These are phyloP conservation scores for Pestalotiopsis sp. DNA, from an alignment of 2,329 filamentous ascomycete species.

Conservation along the genomic window DNA sequence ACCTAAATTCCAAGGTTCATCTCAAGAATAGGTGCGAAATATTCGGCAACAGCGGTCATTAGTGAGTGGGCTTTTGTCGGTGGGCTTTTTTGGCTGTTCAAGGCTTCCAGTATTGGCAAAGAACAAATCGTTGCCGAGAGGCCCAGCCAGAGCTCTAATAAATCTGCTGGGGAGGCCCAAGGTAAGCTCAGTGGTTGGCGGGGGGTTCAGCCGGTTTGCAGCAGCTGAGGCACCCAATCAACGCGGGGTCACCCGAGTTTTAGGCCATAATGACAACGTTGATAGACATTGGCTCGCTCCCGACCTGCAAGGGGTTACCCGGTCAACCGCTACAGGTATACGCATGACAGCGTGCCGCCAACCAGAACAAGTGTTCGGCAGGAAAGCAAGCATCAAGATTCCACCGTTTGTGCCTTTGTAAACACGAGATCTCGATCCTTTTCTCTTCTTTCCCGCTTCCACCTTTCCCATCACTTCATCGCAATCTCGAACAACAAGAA, in stretches of 20 bases:
- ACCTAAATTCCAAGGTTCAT: background rate
- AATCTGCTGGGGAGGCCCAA: background rate
- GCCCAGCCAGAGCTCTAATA: background rate
- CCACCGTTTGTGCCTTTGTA: slow-evolving; percentile 2
- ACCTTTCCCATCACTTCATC: slow-evolving; percentile 1
- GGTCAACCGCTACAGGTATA: background rate
- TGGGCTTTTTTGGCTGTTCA: background rate
- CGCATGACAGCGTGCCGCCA: slow-evolving; percentile 1
- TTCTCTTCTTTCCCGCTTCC: background rate
- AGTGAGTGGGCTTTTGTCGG: background rate
- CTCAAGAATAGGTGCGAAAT: background rate
- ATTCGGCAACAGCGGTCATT: background rate
- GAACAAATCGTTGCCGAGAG: background rate
- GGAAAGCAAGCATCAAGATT: slow-evolving; percentile 7
- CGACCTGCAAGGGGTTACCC: background rate
- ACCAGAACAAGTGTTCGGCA: background rate
- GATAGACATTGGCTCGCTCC: background rate
- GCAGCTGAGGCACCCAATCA: slow-evolving; percentile 6
- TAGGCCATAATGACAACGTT: background rate
- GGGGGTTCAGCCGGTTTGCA: background rate
- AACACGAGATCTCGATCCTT: background rate
- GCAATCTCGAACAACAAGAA: background rate
- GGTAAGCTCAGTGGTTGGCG: background rate
- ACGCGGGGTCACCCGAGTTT: background rate
- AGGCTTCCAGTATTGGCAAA: background rate